A percentile compares a stretch with the other conserved stretches of the same genome.
Conservation (phyloP, 148 eudicot species). For the Heliosperma pusillum region DNA sequence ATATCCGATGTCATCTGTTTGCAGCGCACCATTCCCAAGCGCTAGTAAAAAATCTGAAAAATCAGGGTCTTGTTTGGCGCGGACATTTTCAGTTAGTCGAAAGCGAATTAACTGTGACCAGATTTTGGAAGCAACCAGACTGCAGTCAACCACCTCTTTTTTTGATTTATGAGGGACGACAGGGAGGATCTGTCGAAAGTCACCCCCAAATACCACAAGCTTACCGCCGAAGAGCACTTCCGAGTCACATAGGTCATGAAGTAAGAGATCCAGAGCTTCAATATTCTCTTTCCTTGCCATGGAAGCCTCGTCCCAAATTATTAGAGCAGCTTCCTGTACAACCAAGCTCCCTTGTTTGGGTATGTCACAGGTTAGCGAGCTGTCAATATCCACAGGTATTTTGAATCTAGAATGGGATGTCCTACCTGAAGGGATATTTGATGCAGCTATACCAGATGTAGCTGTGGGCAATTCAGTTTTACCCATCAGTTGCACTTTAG, state of each 20-base stretch:
- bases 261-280: not conserved
- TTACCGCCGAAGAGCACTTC: not conserved
- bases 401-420: not conserved
- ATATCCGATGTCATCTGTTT: not conserved
- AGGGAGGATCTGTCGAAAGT: not conserved
- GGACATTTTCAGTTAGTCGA: not conserved
- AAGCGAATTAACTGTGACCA: not conserved
- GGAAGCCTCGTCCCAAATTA: not conserved
- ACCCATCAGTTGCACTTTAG: not conserved
- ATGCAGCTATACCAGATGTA: not conserved
- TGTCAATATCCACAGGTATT: not conserved
- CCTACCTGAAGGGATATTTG: not conserved
- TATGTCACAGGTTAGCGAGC: not conserved
- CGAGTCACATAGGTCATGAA: not conserved
- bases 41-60: not conserved
- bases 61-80: not conserved
- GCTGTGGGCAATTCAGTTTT: not conserved
- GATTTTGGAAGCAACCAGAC: not conserved
- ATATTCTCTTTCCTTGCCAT: not conserved
- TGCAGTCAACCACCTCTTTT: not conserved
- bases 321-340: not conserved
- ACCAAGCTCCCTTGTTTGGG: not conserved
- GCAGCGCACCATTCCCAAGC: not conserved
- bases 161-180: not conserved
- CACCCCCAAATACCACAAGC: not conserved